These are phyloP conservation scores for Pythium diclinum DNA, from an alignment of 352 stramenopile genomes.

Conservation along the genomic window DNA sequence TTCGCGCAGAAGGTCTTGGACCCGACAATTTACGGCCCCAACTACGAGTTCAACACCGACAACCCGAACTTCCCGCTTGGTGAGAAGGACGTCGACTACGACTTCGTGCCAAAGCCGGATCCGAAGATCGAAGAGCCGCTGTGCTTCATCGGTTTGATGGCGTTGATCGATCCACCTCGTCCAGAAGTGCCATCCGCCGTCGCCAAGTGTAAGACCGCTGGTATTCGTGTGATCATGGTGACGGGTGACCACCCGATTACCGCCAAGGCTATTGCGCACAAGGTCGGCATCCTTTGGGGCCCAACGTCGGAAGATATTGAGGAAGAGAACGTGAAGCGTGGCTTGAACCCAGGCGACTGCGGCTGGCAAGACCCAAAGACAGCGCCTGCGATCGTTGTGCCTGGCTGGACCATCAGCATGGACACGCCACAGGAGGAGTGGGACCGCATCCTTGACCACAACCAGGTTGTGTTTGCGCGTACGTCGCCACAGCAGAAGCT, in stretches of 20 bases:
- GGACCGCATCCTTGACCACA: slow-evolving; percentile 80
- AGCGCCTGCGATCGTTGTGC: slow-evolving; percentile 79
- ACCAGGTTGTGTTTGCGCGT: slow-evolving; percentile 94
- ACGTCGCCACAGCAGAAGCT: slow-evolving; percentile 94
- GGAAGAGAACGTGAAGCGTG: slow-evolving; percentile 62
- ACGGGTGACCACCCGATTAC: slow-evolving; percentile 82
- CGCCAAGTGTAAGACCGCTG: slow-evolving; percentile 64
- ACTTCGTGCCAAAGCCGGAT: slow-evolving; percentile 59
- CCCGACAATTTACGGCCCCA: slow-evolving; percentile 16
- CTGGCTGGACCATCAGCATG: slow-evolving; percentile 74
- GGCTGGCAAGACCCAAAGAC: slow-evolving; percentile 74
- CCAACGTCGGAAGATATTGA: slow-evolving; percentile 84
- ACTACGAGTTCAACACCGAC: slow-evolving; percentile 31
- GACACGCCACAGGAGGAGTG: slow-evolving; percentile 82
- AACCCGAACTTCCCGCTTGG: slow-evolving; percentile 30
- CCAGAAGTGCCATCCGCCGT: slow-evolving; percentile 53
- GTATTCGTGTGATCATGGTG: slow-evolving; percentile 83
- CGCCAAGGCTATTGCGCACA: slow-evolving; percentile 88
- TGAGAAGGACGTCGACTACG: slow-evolving; percentile 78
- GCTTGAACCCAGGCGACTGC: slow-evolving; percentile 51
- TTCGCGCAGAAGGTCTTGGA: slow-evolving; percentile 43
- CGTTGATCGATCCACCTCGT: slow-evolving; percentile 86
- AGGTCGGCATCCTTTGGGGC: slow-evolving; percentile 91
- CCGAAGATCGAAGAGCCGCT: slow-evolving; percentile 66
- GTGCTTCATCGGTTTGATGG: slow-evolving; percentile 86